Base-by-base conservation (phyloP, 1,284 basidiomycete species). In the Papiliotrema flavescens region DNA sequence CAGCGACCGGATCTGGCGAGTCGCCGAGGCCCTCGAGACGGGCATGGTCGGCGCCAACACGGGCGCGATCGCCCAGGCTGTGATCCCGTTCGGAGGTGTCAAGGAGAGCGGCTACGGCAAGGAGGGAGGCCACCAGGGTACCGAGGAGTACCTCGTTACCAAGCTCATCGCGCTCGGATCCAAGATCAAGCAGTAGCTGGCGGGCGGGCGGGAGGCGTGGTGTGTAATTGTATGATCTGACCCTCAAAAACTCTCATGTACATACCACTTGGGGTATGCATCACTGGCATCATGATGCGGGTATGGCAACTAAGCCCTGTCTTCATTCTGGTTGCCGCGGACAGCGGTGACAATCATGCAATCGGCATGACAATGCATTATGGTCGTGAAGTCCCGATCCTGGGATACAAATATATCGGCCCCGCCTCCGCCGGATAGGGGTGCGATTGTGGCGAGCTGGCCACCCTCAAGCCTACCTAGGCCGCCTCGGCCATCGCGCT, bases 21-120 rank as follows among this genome's bases (percentile, higher is more conserved):
- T 99, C n/a, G 91, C 93, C n/a, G 95, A 97, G 77, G 88, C 84
- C 57, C 80, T 98, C 44, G 90, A 99, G 76, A 90, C 93, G 3
- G 96, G 96, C 8, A 98, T 98, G 71, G 71, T 78, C 43, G 78
- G 74, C 22, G 72, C 69, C 52, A 96, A 96, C 77, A 92, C 90
- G 0, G 90, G 90, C 42, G 65, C 69, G 45, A 71, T 74, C 54
- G 69, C 67, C 1, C 86, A 89, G 74, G 86, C 88, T 41, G 80
- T 81, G 15, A 87, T 92, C 78, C 92, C 92, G 23, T 98, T 99
- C 69, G 96, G 96, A 40, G 96, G 96, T 15, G 79, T 73, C 60
- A 76, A 76, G 63, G 69, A 76, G 59, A 67, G 65, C 22, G 73
- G 73, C 22, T 71, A 73, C 49, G 71, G 71, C 34, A 69, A 66